These are phyloP conservation scores for Raphanus raphanistrum DNA, from an alignment of 345 rosid genomes.

Conservation along the genomic window DNA sequence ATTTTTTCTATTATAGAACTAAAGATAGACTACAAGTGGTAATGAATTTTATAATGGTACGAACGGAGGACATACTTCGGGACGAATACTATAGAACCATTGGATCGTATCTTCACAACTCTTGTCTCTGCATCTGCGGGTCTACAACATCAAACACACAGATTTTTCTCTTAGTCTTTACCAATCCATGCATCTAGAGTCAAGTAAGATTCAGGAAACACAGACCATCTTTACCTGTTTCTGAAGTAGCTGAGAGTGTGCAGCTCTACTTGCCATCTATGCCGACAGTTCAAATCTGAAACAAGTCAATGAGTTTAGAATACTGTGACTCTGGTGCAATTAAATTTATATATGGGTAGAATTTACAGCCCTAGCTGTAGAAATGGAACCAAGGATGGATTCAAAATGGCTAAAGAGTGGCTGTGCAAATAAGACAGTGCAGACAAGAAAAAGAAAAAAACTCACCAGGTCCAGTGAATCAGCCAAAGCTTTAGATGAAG, in stretches of 20 bases:
- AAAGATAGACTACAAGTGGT: background rate
- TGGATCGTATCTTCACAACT: conserved; percentile 87
- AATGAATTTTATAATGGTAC: background rate
- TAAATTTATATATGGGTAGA: background rate
- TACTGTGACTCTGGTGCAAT: background rate
- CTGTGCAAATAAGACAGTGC: conserved; percentile 4
- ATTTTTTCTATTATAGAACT: too few relatives aligned
- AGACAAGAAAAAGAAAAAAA: conserved; percentile 17
- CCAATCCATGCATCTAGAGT: conserved; percentile 1
- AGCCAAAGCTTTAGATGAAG: conserved; percentile 95
- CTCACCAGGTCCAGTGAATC: conserved; percentile 98
- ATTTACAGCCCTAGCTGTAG: background rate
- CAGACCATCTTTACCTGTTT: conserved; percentile 52
- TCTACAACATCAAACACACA: conserved; percentile 50
- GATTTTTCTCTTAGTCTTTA: conserved; percentile 17
- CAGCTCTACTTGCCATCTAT: conserved; percentile 97
- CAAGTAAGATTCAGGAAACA: conserved; percentile 19
- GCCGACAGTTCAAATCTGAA: conserved; percentile 94
- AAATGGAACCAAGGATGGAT: background rate
- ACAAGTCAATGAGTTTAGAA: conserved; percentile 25
- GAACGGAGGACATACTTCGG: conserved; percentile 65
- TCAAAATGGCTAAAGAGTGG: conserved; percentile 19
- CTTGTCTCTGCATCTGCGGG: conserved; percentile 94
- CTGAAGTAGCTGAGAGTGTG: conserved; percentile 88
- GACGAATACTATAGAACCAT: conserved; percentile 92